Base-by-base conservation (phyloP, 371 early-diverging fungal genomes). In the Mucor velutinosus region DNA sequence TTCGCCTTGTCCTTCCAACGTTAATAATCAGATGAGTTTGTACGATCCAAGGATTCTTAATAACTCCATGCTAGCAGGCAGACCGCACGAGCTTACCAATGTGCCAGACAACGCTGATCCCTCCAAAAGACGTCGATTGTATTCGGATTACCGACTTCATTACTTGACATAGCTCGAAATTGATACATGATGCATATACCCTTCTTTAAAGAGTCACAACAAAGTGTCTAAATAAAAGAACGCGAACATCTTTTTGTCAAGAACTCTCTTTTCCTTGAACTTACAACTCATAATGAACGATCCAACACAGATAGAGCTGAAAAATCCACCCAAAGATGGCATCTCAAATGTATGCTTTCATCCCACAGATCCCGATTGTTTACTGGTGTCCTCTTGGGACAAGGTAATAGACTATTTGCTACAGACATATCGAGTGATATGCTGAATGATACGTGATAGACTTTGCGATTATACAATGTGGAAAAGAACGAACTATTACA, bases 331-430 rank as follows among this genome's bases (percentile, higher is more conserved):
- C n/a, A 77, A 76, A 12, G 98, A 96, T 76, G 96, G 93, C 41
- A 94, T 98, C 60, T 89, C 94, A 2, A 77, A 82, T 10, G 74
- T 97, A 8, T 71, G 66, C 3, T 98, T 97, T 74, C 79, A 82
- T 67, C 90, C 90, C 14, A 74, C 74, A 11, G 87, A 89, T 60
- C 81, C 89, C 15, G 72, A 74, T 23, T 69, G 87, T 19, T 79
- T 98, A 23, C 83, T 94, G 39, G 94, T 85, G 8, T 86, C 94
- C 19, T 93, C 94, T 8, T 98, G 98, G 98, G 97, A 98, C 76
- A 87, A 83, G 81, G 94, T 92, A 86, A 67, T 92, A 86, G 71
- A 43, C 6, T 32, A 2, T 4, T 7, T 14, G 11, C 51, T 33
- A 0, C 7, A 27, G 12, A 27, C n/a, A 21, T 15, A 6, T 47